Conservation (phyloP, 331 rosid species). For the Rosa hybrid region DNA sequence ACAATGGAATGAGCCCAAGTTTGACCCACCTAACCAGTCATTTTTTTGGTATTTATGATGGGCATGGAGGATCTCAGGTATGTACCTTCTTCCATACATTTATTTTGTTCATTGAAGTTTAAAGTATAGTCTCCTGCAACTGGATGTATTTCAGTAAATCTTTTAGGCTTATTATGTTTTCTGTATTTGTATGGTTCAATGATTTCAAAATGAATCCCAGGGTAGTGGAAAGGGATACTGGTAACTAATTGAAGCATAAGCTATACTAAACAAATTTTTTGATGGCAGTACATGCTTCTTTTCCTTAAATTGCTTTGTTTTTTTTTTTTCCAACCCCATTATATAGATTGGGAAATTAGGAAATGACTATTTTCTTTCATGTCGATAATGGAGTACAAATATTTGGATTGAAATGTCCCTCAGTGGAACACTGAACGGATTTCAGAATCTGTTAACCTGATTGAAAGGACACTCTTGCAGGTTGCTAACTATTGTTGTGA, state of each 20-base stretch:
- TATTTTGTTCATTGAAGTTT: constrained; percentile 5
- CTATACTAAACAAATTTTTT: not conserved
- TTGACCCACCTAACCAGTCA: constrained; percentile 54
- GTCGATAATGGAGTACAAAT: not conserved
- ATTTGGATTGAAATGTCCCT: not conserved
- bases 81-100: not conserved
- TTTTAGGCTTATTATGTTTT: not conserved
- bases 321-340: not conserved
- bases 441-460: constrained; percentile 6
- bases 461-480: constrained; percentile 28
- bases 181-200: not conserved
- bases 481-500: constrained; percentile 61
- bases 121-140: not conserved
- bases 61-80: constrained; percentile 71
- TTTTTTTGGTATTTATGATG: constrained; percentile 64
- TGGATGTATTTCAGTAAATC: not conserved
- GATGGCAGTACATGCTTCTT: constrained; percentile 10
- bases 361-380: not conserved
- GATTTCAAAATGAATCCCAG: not conserved
- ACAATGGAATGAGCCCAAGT: constrained; percentile 41
- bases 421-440: not conserved
- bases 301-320: not conserved
- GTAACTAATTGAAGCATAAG: not conserved
- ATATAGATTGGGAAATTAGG: too few relatives aligned
- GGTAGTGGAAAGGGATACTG: not conserved